A percentile compares a stretch with the other conserved stretches of the same genome.
phyloP scores from a whole-genome alignment of 2,329 filamentous ascomycete species.

The Nothophaeocryptopus gaeumannii region DNA sequence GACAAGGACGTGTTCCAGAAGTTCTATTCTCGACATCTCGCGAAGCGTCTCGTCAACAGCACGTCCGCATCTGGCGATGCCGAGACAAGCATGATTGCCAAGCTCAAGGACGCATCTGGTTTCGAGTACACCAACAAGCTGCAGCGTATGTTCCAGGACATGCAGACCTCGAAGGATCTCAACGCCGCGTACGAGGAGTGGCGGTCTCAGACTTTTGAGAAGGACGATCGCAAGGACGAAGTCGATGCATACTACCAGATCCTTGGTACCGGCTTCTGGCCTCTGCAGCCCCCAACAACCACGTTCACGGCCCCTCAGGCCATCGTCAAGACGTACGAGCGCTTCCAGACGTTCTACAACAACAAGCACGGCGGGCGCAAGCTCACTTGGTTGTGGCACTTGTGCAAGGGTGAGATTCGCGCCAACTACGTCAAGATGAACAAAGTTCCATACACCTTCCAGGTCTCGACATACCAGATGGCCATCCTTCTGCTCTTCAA shows the following conservation, averaged over 20 bases:
- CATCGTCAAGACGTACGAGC: slow-evolving; percentile 82
- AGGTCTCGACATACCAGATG: slow-evolving; percentile 98
- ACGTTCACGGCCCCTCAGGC: slow-evolving; percentile 83
- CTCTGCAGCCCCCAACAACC: slow-evolving; percentile 79
- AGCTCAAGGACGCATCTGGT: slow-evolving; percentile 95
- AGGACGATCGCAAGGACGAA: slow-evolving; percentile 63
- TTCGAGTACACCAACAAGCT: slow-evolving; percentile 99
- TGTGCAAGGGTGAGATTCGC: slow-evolving; percentile 96
- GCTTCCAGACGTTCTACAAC: slow-evolving; percentile 88
- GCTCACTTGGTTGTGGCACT: slow-evolving; percentile 95
- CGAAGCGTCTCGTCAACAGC: slow-evolving; percentile 88
- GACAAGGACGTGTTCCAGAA: slow-evolving; percentile 99
- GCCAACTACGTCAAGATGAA: slow-evolving; percentile 83
- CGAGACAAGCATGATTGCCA: slow-evolving; percentile 99
- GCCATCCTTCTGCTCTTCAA: slow-evolving; percentile 93
- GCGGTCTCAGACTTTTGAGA: slow-evolving; percentile 64
- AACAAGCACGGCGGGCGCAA: slow-evolving; percentile 96
- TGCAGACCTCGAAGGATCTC: slow-evolving; percentile 97
- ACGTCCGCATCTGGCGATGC: slow-evolving; percentile 96
- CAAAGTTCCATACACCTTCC: slow-evolving; percentile 93
- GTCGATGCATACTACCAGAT: slow-evolving; percentile 89
- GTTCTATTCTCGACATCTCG: slow-evolving; percentile 96
- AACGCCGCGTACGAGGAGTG: slow-evolving; percentile 84
- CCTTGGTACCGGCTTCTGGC: slow-evolving; percentile 96
- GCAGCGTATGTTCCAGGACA: slow-evolving; percentile 99